phyloP scores from a whole-genome alignment of 495 filamentous ascomycete species.

The Tuber microsphaerosporum region DNA sequence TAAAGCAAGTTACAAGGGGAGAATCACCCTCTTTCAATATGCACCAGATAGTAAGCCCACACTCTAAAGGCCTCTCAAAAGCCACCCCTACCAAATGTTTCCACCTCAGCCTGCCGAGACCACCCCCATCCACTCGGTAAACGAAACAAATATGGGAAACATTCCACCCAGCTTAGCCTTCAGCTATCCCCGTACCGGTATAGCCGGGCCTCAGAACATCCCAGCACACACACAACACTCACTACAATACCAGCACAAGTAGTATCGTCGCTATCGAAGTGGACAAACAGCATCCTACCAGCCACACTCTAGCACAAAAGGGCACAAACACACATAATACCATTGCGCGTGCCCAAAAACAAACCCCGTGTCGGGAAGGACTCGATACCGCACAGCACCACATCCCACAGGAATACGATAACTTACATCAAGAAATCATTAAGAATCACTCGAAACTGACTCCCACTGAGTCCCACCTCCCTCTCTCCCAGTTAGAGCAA shows the following conservation, averaged over 20 bases:
- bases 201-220: too few species aligned
- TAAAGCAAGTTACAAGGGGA: background rate
- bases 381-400: too few species aligned
- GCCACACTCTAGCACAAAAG: too few species aligned
- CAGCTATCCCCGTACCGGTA: background rate
- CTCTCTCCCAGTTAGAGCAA: too few species aligned
- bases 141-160: background rate
- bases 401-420: background rate
- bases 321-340: too few species aligned
- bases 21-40: background rate
- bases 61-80: too few species aligned
- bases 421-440: background rate
- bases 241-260: too few species aligned
- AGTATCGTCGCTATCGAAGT: too few species aligned
- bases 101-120: background rate
- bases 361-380: background rate
- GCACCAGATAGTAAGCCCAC: background rate
- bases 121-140: background rate
- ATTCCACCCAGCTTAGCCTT: background rate
- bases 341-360: background rate
- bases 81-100: background rate
- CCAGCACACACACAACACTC: too few species aligned
- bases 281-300: too few species aligned
- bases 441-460: background rate
- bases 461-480: background rate